Evolutionary conservation across 129 eudicot species (phyloP).

Genomic region (Tagetes erecta): DNA sequence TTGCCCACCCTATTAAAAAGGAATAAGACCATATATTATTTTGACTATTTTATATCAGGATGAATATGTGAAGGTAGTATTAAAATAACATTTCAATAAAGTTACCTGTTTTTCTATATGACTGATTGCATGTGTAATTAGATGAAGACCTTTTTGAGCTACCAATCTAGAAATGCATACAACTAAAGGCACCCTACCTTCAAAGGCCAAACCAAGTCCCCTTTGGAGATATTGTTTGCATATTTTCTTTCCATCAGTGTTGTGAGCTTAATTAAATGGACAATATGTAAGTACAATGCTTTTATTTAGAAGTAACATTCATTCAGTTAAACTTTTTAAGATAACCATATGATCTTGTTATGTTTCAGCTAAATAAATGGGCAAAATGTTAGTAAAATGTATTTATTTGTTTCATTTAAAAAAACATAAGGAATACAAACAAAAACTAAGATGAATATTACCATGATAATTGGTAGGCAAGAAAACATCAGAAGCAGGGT

Average conservation of each 20-base stretch:
- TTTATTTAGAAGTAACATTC: too few species aligned
- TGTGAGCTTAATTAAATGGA: conserved; percentile 46
- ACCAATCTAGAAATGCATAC: conserved; percentile 86
- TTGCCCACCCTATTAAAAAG: conserved; percentile 61
- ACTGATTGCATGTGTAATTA: conserved; percentile 70
- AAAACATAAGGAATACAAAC: not conserved
- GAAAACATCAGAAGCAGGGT: conserved; percentile 67
- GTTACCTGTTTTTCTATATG: conserved; percentile 69
- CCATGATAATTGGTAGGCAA: conserved; percentile 82
- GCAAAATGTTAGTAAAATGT: not conserved
- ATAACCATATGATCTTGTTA: not conserved
- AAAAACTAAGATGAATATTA: conserved; percentile 24
- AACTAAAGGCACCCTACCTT: conserved; percentile 62
- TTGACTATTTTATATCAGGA: not conserved
- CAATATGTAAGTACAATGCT: not conserved
- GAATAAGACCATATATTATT: conserved; percentile 3
- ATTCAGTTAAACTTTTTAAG: not conserved
- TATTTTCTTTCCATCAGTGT: conserved; percentile 53
- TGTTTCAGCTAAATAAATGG: conserved; percentile 3
- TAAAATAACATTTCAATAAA: conserved; percentile 12
- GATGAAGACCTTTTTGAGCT: conserved; percentile 93
- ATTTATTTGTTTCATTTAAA: not conserved
- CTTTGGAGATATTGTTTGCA: conserved; percentile 74
- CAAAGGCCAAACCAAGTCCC: conserved; percentile 69
- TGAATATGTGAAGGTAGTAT: conserved; percentile 3